Evolutionary conservation across 179 eudicot species (phyloP).

Genomic region (Silene coronaria): DNA sequence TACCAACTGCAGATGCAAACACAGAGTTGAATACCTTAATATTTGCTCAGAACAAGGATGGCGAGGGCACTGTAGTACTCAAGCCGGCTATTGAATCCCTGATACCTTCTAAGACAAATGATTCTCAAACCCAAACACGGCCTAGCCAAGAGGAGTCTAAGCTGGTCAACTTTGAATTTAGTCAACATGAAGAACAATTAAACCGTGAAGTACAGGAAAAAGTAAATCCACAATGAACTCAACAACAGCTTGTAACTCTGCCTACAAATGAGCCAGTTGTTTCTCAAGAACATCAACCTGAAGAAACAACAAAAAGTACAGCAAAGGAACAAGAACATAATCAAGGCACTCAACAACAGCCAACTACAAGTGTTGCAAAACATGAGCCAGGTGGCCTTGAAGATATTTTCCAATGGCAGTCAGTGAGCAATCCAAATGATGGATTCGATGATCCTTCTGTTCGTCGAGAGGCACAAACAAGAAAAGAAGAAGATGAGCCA

Average conservation of each 20-base stretch:
- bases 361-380: not conserved
- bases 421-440: constrained; percentile 9
- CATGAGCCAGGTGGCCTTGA: constrained; percentile 3
- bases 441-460: constrained; percentile 10
- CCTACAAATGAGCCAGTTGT: constrained; percentile 7
- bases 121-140: not conserved
- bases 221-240: constrained; percentile 2
- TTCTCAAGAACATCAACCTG: not conserved
- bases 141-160: constrained; percentile 5
- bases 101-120: not conserved
- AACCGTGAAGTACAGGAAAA: constrained; percentile 27
- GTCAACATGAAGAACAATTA: constrained; percentile 16
- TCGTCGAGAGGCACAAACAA: constrained; percentile 11
- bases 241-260: constrained; percentile 7
- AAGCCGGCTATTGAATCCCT: constrained; percentile 13
- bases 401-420: constrained; percentile 17
- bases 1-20: constrained; percentile 13
- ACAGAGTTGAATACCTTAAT: not conserved
- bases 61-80: constrained; percentile 6
- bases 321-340: constrained; percentile 14
- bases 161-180: constrained; percentile 8
- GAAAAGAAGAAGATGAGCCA: constrained; percentile 33
- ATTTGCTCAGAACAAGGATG: constrained; percentile 10
- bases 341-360: constrained; percentile 4
- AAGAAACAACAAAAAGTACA: not conserved